These are phyloP conservation scores for Novymonas esmeraldas DNA, from an alignment of 208 protist genomes.

Conservation along the genomic window DNA sequence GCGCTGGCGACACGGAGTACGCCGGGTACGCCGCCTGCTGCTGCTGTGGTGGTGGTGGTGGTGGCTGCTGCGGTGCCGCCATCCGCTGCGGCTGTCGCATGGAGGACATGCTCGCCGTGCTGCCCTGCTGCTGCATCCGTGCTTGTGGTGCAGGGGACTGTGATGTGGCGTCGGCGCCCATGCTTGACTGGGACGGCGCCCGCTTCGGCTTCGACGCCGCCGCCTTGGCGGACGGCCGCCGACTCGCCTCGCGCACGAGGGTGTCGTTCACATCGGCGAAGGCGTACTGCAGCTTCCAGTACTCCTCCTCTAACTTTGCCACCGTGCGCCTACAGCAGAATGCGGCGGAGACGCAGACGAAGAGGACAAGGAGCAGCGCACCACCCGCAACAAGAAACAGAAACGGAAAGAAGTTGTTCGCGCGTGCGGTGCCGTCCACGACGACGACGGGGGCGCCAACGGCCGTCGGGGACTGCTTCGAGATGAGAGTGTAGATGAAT, in stretches of 20 bases:
- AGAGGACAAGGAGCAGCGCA: constrained; percentile 18
- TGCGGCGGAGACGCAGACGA: constrained; percentile 11
- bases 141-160: background rate
- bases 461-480: background rate
- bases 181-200: too few species aligned
- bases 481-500: constrained; percentile 16
- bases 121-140: constrained; percentile 5
- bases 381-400: constrained; percentile 23
- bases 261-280: constrained; percentile 21
- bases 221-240: constrained; percentile 6
- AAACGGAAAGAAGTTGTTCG: constrained; percentile 21
- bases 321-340: constrained; percentile 25
- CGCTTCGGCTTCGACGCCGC: background rate
- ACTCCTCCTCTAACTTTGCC: constrained; percentile 19
- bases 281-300: constrained; percentile 28
- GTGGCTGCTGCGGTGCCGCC: constrained; percentile 1
- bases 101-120: background rate
- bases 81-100: background rate
- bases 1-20: background rate
- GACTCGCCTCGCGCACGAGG: constrained; percentile 6
- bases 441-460: constrained; percentile 7
- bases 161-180: background rate
- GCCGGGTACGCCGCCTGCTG: background rate
- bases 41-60: background rate
- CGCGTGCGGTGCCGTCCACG: constrained; percentile 4